These are phyloP conservation scores for Gaeumannomyces sp. DNA, from an alignment of 2,329 filamentous ascomycete species.

Conservation along the genomic window DNA sequence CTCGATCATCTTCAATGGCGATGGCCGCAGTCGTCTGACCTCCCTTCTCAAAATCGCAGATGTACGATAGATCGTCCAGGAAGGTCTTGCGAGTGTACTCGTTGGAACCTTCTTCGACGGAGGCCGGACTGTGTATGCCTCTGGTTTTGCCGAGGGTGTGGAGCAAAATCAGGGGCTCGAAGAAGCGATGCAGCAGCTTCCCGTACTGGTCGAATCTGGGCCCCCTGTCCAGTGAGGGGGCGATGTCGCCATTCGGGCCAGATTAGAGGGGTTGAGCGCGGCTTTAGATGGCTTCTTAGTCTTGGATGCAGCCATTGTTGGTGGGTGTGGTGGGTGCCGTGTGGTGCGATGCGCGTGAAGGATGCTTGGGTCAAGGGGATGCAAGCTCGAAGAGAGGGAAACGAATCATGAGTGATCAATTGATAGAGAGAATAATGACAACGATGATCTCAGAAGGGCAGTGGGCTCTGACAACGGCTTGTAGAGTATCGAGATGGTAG, in stretches of 20 bases:
- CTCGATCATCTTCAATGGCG: constrained; percentile 28
- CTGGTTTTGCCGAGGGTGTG: constrained; percentile 26
- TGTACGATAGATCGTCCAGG: constrained; percentile 33
- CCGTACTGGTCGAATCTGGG: neutral
- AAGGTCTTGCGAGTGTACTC: constrained; percentile 23
- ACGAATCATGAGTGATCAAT: neutral
- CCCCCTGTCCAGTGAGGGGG: neutral
- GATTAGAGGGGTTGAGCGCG: neutral
- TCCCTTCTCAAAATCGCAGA: constrained; percentile 41
- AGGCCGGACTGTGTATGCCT: constrained; percentile 19
- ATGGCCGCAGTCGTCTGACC: constrained; percentile 39
- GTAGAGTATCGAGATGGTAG: neutral
- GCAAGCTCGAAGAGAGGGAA: too few species aligned
- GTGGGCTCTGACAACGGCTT: neutral
- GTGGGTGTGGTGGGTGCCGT: neutral
- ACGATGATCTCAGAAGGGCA: neutral
- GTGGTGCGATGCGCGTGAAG: too few species aligned
- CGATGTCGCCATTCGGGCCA: too few species aligned
- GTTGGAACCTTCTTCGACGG: neutral
- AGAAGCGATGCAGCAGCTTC: constrained; percentile 24
- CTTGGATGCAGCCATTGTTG: neutral
- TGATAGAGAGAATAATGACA: neutral
- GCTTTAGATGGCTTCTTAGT: neutral
- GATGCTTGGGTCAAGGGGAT: too few species aligned
- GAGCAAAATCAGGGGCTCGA: constrained; percentile 31